Evolutionary conservation across 768 basidiomycete genomes (phyloP), one percentile per base, ranked within the genome.

Genomic region (Tulasnella sp.): DNA sequence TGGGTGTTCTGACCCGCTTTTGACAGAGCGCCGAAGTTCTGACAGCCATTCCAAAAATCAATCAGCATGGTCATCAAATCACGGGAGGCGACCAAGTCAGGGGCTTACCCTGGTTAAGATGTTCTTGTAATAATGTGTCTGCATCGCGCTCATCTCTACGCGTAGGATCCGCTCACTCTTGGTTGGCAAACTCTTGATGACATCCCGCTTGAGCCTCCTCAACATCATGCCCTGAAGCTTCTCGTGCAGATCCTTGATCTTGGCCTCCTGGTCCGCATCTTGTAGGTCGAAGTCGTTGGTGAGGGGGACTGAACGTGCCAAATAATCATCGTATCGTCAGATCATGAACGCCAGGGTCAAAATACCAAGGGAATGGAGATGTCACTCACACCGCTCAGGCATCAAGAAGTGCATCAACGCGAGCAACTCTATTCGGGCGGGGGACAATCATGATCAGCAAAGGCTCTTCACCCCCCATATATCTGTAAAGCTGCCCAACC

Each of bases 371-470:
- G 46, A 12, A 15, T n/a, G n/a, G n/a, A n/a, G n/a, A n/a, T n/a
- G n/a, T 19, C 31, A 67, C 85, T 70, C 64, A 89, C 91, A 99
- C 74, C 90, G 91, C 67, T 98, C 93, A 7, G 96, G 96, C 89
- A 96, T 96, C 64, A 98, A 76, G 78, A 99, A 99, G 70, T 98
- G 96, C 94, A 98, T 98, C 70, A 98, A 74, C 8, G 96, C 91
- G 43, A 98, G 76, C 34, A 99, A 74, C 71, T 99, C 96, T 96
- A 67, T 5, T 55, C 30, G n/a, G 24, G n/a, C 5, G 22, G 25
- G 53, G 43, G 8, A 19, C 17, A n/a, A n/a, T n/a, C n/a, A n/a
- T n/a, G n/a, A n/a, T n/a, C n/a, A n/a, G 19, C 19, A 19, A 43
- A 19, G 12, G 19, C 12, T 19, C 12, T 12, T 43, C 12, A 43